These are phyloP conservation scores for Candida incommunis DNA, from an alignment of 805 yeast species.

Conservation along the genomic window DNA sequence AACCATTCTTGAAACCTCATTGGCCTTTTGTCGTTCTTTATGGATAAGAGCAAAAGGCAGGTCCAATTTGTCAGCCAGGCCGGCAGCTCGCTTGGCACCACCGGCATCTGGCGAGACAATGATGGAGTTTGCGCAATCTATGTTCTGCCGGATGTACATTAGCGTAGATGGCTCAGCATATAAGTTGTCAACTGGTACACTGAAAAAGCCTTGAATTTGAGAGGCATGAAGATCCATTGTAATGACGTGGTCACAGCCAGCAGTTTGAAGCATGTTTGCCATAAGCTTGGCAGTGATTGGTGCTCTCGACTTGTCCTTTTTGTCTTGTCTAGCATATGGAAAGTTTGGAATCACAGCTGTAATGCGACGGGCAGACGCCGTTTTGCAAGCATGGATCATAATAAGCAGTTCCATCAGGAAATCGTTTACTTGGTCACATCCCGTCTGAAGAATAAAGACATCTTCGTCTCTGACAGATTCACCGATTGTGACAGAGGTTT, in stretches of 20 bases:
- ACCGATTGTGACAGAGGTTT: conserved; percentile 76
- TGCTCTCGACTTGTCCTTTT: conserved; percentile 90
- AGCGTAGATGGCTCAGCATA: conserved; percentile 91
- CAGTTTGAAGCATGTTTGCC: conserved; percentile 82
- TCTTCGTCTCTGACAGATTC: conserved; percentile 88
- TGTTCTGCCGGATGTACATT: conserved; percentile 58
- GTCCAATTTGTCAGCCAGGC: conserved; percentile 82
- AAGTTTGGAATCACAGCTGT: conserved; percentile 93
- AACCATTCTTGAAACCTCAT: conserved; percentile 91
- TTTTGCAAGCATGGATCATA: conserved; percentile 84
- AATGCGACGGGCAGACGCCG: conserved; percentile 89
- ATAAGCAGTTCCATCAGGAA: conserved; percentile 75
- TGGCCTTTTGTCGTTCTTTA: conserved; percentile 89
- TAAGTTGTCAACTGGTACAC: conserved; percentile 87
- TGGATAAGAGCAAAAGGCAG: conserved; percentile 90
- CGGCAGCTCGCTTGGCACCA: conserved; percentile 95
- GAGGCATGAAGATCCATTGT: conserved; percentile 97
- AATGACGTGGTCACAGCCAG: conserved; percentile 91
- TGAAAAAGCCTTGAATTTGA: conserved; percentile 94
- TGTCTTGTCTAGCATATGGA: conserved; percentile 96
- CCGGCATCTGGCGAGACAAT: conserved; percentile 98
- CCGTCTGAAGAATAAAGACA: conserved; percentile 73
- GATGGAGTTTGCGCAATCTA: conserved; percentile 44
- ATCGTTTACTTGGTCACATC: conserved; percentile 77
- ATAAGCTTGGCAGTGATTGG: conserved; percentile 91